Evolutionary conservation across 805 yeast species (phyloP).

Genomic region (Millerozyma acaciae): DNA sequence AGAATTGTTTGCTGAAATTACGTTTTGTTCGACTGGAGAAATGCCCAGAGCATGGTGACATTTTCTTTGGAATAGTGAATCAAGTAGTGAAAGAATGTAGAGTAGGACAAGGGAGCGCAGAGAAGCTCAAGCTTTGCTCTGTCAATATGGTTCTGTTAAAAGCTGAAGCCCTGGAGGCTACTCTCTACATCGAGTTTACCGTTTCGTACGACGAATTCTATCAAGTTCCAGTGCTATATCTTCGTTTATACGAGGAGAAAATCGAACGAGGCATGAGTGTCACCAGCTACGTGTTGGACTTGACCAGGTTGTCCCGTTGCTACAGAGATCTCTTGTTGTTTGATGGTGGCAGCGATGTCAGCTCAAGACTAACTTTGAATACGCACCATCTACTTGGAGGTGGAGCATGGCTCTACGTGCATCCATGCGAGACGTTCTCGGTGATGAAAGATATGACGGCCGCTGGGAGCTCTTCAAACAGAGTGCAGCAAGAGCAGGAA

Average conservation of each 20-base stretch:
- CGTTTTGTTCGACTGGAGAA: too few species aligned
- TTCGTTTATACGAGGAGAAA: slow-evolving; percentile 12
- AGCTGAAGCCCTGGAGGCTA: too few species aligned
- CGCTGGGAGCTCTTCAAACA: not conserved
- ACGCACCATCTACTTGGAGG: slow-evolving; percentile 13
- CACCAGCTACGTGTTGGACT: too few species aligned
- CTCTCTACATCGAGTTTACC: too few species aligned
- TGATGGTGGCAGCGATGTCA: not conserved
- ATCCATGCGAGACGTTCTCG: slow-evolving; percentile 28
- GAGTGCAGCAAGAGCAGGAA: not conserved
- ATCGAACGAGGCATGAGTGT: not conserved
- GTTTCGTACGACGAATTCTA: slow-evolving; percentile 27
- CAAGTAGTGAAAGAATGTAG: too few species aligned
- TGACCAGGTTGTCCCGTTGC: too few species aligned
- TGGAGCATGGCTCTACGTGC: slow-evolving; percentile 20
- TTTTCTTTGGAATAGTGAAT: too few species aligned
- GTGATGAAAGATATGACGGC: slow-evolving; percentile 12
- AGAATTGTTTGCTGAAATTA: too few species aligned
- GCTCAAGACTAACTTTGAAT: slow-evolving; percentile 3
- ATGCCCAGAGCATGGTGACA: too few species aligned
- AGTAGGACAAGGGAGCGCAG: too few species aligned
- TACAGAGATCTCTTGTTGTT: not conserved
- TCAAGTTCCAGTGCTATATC: slow-evolving; percentile 27
- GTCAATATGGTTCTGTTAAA: too few species aligned
- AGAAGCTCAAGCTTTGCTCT: too few species aligned